phyloP scores from a whole-genome alignment of 257 asterid genomes.

The Handroanthus guayacan region DNA sequence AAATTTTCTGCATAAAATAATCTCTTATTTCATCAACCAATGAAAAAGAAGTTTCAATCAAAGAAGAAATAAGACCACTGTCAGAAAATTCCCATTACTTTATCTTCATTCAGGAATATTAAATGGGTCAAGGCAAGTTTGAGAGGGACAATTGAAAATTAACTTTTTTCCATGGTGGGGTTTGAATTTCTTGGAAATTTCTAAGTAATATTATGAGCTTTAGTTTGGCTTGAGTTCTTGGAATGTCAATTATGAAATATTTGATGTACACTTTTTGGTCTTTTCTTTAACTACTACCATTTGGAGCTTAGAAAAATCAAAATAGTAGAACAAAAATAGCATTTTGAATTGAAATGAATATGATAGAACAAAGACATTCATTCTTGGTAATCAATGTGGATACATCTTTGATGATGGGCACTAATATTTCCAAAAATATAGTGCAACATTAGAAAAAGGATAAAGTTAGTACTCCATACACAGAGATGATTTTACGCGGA shows the following conservation, averaged over 20 bases:
- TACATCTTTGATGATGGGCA: not conserved
- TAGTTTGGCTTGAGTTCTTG: not conserved
- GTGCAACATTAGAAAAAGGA: too few species aligned
- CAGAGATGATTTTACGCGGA: too few species aligned
- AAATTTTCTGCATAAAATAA: too few species aligned
- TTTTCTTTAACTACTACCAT: not conserved
- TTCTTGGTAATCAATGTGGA: not conserved
- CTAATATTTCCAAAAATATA: too few species aligned
- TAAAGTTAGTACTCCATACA: too few species aligned
- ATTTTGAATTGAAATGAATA: not conserved
- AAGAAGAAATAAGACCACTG: not conserved
- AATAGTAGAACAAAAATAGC: not conserved
- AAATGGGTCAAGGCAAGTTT: slow-evolving; percentile 12
- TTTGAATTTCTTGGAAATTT: slow-evolving; percentile 18
- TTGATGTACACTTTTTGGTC: not conserved
- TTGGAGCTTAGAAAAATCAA: not conserved
- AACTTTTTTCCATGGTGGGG: not conserved
- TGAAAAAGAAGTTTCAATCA: slow-evolving; percentile 1
- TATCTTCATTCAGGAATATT: not conserved
- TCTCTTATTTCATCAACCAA: not conserved
- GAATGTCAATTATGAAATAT: not conserved
- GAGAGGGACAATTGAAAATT: slow-evolving; percentile 27
- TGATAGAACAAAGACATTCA: not conserved
- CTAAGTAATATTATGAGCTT: not conserved
- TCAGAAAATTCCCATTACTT: not conserved